phyloP scores from a whole-genome alignment of 257 asterid genomes.

The Schizonepeta tenuifolia region DNA sequence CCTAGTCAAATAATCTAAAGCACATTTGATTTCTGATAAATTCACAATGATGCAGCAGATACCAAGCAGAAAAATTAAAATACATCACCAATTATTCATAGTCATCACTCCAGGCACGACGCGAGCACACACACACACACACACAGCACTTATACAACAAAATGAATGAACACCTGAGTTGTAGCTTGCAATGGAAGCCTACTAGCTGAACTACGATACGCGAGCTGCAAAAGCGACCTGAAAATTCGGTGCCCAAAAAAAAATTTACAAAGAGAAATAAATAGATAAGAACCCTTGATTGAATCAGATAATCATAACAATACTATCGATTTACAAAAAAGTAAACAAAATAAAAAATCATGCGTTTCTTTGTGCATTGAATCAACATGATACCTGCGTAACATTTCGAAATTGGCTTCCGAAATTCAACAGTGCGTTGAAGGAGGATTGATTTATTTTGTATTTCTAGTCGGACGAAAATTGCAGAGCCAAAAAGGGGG shows the following conservation, averaged over 20 bases:
- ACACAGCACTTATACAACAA: not conserved
- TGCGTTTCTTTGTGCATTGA: not conserved
- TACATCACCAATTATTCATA: slow-evolving; percentile 20
- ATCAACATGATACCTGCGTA: slow-evolving; percentile 45
- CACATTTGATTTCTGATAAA: not conserved
- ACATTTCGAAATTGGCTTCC: slow-evolving; percentile 40
- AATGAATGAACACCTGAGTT: slow-evolving; percentile 57
- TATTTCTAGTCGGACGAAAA: slow-evolving; percentile 15
- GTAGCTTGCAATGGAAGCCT: slow-evolving; percentile 61
- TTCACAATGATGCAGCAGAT: slow-evolving; percentile 23
- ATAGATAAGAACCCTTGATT: slow-evolving; percentile 29
- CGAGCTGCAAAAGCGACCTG: slow-evolving; percentile 77
- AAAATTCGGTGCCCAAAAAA: slow-evolving; percentile 32
- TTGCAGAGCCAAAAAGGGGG: slow-evolving; percentile 13
- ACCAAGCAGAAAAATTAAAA: not conserved
- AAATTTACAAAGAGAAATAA: not conserved
- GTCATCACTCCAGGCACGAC: not conserved
- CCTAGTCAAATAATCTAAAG: slow-evolving; percentile 29
- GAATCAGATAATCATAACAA: slow-evolving; percentile 27
- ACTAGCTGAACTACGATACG: slow-evolving; percentile 49
- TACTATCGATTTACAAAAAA: not conserved
- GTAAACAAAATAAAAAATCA: not conserved
- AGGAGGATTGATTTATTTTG: slow-evolving; percentile 25
- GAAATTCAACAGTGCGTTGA: slow-evolving; percentile 30
- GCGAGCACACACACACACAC: not conserved